Evolutionary conservation across 352 stramenopile genomes (phyloP), one percentile per base, ranked within the genome.

Genomic region (Pythium guiyangense): DNA sequence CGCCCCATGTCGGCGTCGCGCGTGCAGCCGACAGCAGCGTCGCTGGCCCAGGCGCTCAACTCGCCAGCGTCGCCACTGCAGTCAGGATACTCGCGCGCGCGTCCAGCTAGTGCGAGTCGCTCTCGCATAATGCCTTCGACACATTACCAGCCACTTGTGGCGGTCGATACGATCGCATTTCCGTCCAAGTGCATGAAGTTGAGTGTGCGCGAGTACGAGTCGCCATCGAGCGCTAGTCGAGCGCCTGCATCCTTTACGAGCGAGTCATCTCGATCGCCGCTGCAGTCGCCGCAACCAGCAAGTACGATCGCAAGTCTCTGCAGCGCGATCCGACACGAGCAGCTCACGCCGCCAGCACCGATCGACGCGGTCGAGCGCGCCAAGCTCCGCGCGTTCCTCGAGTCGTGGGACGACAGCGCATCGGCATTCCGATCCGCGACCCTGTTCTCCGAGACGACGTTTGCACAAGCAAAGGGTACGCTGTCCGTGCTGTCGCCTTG

Each of bases 371-470:
- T 46, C 0, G 67, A 75, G 47, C 61, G 77, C 11, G 65, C 77
- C 45, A 81, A 82, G 44, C 62, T 84, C 35, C 62, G 70, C 20
- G 65, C 69, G 18, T 82, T 90, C 52, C 59, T 90, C 20, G 62
- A 75, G 18, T 66, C 71, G 22, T 88, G 77, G 77, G 59, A 75
- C 12, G 63, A 67, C 25, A 73, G 84, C 49, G 69, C 82, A 48
- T 43, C 49, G 6, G 62, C 53, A 14, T 90, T 88, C 39, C 77
- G 77, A n/a, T 90, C 79, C 0, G 64, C 73, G 27, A 64, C 74
- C 17, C 58, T 90, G 2, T 88, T 85, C 52, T 85, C 73, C 18
- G 79, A 90, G 56, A 70, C 77, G 5, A 74, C 67, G 4, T 86
- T 86, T 43, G 69, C 70, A 2, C 76, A 86, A 22, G 75, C 75